Evolutionary conservation across 805 yeast genomes (phyloP).

Genomic region (Candida insectorum): DNA sequence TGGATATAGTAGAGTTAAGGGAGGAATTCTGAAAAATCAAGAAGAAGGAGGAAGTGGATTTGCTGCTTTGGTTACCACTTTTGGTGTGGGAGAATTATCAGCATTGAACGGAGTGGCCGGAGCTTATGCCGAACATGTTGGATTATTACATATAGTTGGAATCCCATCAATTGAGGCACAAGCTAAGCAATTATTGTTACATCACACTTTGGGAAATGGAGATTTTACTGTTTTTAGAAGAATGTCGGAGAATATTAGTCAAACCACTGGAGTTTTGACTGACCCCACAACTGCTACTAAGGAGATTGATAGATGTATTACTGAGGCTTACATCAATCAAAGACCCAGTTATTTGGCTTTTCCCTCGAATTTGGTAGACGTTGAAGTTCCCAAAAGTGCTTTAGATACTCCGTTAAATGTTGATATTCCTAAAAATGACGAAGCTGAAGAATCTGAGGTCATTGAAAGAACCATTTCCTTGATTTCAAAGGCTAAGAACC

Average conservation of each 20-base stretch:
- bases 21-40: constrained; percentile 21
- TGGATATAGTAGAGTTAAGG: constrained; percentile 81
- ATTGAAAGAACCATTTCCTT: constrained; percentile 42
- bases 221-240: constrained; percentile 57
- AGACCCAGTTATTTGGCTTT: constrained; percentile 81
- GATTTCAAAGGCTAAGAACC: constrained; percentile 59
- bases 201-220: constrained; percentile 43
- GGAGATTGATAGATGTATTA: constrained; percentile 70
- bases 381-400: constrained; percentile 51
- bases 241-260: constrained; percentile 73
- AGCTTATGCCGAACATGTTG: constrained; percentile 86
- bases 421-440: constrained; percentile 32
- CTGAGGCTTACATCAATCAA: constrained; percentile 66
- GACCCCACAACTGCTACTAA: constrained; percentile 65
- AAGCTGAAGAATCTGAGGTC: constrained; percentile 37
- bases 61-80: constrained; percentile 74
- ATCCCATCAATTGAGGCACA: constrained; percentile 76
- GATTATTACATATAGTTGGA: constrained; percentile 81
- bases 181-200: constrained; percentile 36
- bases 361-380: constrained; percentile 78
- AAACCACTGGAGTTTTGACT: constrained; percentile 60
- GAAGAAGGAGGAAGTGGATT: constrained; percentile 23
- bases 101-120: constrained; percentile 88
- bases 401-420: constrained; percentile 64
- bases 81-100: constrained; percentile 87